These are phyloP conservation scores for Cercospora beticola DNA, from an alignment of 2,329 filamentous ascomycete species.

Conservation along the genomic window DNA sequence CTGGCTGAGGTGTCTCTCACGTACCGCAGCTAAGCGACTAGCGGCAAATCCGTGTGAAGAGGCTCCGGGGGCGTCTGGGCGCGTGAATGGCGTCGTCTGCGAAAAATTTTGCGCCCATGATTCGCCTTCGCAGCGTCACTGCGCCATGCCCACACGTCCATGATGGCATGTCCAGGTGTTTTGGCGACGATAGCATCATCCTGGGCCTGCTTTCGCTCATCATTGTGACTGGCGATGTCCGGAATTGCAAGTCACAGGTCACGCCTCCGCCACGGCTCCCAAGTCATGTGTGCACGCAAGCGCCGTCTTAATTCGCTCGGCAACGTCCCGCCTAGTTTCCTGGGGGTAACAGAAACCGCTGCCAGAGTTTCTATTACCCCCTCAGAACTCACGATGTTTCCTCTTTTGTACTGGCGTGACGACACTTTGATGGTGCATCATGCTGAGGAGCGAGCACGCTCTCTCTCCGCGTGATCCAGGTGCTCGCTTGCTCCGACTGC, in stretches of 20 bases:
- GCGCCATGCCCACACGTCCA: neutral
- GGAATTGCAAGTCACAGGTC: neutral
- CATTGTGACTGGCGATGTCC: neutral
- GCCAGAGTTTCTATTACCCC: constrained; percentile 10
- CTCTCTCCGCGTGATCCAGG: constrained; percentile 8
- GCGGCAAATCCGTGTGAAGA: constrained; percentile 4
- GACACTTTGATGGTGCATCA: constrained; percentile 7
- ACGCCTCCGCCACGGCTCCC: constrained; percentile 15
- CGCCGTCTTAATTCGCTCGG: constrained; percentile 17
- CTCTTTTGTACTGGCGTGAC: neutral
- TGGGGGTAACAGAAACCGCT: constrained; percentile 1
- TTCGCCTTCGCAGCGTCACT: neutral
- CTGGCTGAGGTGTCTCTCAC: neutral
- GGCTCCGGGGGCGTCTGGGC: neutral
- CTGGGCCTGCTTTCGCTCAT: constrained; percentile 23
- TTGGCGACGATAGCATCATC: constrained; percentile 19
- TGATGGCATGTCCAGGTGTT: constrained; percentile 19
- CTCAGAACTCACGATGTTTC: constrained; percentile 6
- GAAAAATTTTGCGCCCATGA: constrained; percentile 7
- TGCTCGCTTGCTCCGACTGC: neutral
- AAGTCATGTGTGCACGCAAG: constrained; percentile 20
- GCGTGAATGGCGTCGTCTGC: constrained; percentile 5
- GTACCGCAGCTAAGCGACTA: constrained; percentile 10
- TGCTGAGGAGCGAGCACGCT: constrained; percentile 7
- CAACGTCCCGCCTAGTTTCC: constrained; percentile 15